Base-by-base conservation (phyloP, 2,329 filamentous ascomycete species). In the Lecanoromycetidae sp. region DNA sequence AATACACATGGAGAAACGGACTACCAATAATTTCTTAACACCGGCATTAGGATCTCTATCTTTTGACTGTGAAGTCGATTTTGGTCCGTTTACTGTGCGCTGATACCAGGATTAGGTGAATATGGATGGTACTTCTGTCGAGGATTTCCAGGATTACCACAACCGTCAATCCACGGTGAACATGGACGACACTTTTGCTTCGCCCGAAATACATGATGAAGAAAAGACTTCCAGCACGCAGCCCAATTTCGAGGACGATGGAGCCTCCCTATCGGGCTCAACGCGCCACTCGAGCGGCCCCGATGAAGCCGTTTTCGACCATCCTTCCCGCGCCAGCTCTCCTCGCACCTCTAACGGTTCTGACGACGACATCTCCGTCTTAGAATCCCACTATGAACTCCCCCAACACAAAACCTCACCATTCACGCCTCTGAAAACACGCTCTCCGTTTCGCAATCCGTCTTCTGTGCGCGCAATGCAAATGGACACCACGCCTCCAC, bases 381-480 rank as follows among this genome's bases (percentile, higher is more conserved):
- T 54, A 4, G 43, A 52, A 17, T 39, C 44, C n/a, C 40, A 46
- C 15, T 48, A 26, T 32, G 37, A 42, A 12, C 26, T 36, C 2
- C 40, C 35, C 20, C 35, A 37, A 23, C 50, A 41, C 6, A n/a
- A 13, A 2, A 40, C 48, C 12, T 45, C 53, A 17, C 51, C 52
- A 5, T 49, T 45, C 35, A 52, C 52, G 4, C 53, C 53, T 29
- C 32, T 51, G 6, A 76, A 74, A 6, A 71, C 73, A 7, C 74
- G 82, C 2, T 75, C 79, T 4, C 73, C 76, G 1, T 86, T 87
- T 60, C 72, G 81, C 39, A 82, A 81, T 10, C 76, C 82, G 0
- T 82, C 80, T 1, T 79, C 78, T 10, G 76, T 85, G 6, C 77
- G 78, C 41, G 79, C 79, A 1, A 72, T 85, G 64, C 82, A 86